These are phyloP conservation scores for Sporothrix schenckii DNA, from an alignment of 2,329 filamentous ascomycete genomes.

Conservation along the genomic window DNA sequence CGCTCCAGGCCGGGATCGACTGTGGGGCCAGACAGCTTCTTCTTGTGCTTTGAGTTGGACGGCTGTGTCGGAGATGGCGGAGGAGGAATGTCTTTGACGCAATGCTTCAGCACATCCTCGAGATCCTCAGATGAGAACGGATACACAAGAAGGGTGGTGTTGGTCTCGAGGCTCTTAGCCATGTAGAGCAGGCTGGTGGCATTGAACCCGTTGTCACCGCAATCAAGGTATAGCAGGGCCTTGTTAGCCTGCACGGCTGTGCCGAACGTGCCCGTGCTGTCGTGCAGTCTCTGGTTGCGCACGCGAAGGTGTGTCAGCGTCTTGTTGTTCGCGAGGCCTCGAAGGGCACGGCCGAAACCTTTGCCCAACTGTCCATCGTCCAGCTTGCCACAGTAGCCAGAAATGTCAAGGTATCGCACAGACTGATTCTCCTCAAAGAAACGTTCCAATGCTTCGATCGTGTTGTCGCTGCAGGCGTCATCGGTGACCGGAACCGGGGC, in stretches of 20 bases:
- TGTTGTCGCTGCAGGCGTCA: constrained; percentile 47
- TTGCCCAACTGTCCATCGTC: constrained; percentile 60
- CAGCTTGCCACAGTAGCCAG: constrained; percentile 60
- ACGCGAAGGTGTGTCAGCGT: constrained; percentile 54
- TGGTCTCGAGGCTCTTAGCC: constrained; percentile 49
- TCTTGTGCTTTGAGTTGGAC: constrained; percentile 30
- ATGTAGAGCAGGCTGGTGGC: constrained; percentile 55
- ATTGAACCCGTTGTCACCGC: constrained; percentile 59
- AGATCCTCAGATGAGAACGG: constrained; percentile 42
- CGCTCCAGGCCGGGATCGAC: constrained; percentile 37
- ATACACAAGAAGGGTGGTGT: constrained; percentile 50
- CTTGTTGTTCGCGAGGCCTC: constrained; percentile 40
- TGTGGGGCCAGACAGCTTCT: constrained; percentile 28
- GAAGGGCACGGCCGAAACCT: constrained; percentile 55
- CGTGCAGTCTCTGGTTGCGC: constrained; percentile 59
- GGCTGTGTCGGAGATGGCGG: constrained; percentile 30
- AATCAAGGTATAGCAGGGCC: constrained; percentile 57
- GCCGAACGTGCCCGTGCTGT: constrained; percentile 57
- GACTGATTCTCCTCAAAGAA: constrained; percentile 57
- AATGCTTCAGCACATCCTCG: constrained; percentile 38
- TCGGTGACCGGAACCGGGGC: constrained; percentile 48
- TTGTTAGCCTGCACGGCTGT: constrained; percentile 55
- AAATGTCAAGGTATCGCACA: constrained; percentile 59
- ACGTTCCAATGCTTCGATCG: constrained; percentile 52
- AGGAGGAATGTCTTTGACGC: constrained; percentile 36